Evolutionary conservation across 805 yeast genomes (phyloP).

Genomic region (Novakomyces olei): DNA sequence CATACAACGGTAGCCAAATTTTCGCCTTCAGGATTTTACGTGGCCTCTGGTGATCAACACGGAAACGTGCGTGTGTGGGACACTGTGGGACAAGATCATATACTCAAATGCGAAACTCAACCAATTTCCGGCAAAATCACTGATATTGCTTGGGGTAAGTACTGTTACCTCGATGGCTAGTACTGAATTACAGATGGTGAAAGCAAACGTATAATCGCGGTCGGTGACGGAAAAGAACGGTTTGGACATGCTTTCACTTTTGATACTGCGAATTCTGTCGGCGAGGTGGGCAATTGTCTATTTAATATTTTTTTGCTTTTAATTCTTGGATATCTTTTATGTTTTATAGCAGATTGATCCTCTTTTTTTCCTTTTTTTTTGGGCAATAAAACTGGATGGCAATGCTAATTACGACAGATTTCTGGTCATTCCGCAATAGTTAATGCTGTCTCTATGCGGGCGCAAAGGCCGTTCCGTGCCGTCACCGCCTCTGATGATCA

Average conservation of each 20-base stretch:
- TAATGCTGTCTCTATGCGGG: slow-evolving; percentile 66
- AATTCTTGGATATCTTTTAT: no score
- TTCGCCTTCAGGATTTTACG: slow-evolving; percentile 71
- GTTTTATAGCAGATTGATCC: no score
- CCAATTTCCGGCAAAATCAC: slow-evolving; percentile 61
- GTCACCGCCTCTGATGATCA: slow-evolving; percentile 84
- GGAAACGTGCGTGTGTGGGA: slow-evolving; percentile 88
- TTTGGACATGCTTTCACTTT: slow-evolving; percentile 82
- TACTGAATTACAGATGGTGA: slow-evolving; percentile 31
- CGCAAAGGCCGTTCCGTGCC: slow-evolving; percentile 76
- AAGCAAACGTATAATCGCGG: slow-evolving; percentile 66
- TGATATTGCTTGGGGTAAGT: slow-evolving; percentile 57
- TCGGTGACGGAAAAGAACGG: slow-evolving; percentile 79
- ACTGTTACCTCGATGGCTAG: background rate
- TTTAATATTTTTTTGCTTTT: background rate
- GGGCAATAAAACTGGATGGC: no score
- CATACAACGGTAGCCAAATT: slow-evolving; percentile 67
- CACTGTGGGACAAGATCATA: slow-evolving; percentile 28
- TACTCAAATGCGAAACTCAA: slow-evolving; percentile 46
- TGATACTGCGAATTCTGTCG: slow-evolving; percentile 93
- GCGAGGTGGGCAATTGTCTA: slow-evolving; percentile 26
- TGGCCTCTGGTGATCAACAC: slow-evolving; percentile 63
- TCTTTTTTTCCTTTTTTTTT: no score
- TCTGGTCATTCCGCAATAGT: slow-evolving; percentile 74
- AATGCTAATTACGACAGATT: slow-evolving; percentile 17